These are phyloP conservation scores for Mucor irregularis DNA, from an alignment of 371 early-diverging fungal genomes.

Conservation along the genomic window DNA sequence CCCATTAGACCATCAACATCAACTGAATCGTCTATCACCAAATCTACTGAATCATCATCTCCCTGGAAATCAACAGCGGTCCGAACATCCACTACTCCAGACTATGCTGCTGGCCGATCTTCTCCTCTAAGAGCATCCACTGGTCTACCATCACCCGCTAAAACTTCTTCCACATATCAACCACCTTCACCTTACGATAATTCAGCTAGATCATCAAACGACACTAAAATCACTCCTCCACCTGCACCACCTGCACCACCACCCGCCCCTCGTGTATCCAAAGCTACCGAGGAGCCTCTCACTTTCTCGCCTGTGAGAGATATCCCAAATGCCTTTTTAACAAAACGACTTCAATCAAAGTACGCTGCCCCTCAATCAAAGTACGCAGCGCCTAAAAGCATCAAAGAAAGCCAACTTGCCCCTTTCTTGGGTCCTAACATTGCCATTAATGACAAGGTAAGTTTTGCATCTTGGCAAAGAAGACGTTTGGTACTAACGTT, in stretches of 20 bases:
- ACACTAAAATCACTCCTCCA: too few species aligned
- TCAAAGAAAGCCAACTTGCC: background rate
- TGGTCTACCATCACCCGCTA: background rate
- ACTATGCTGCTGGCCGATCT: background rate
- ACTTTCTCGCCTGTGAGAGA: background rate
- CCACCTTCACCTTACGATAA: too few species aligned
- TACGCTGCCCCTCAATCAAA: too few species aligned
- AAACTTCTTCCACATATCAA: too few species aligned
- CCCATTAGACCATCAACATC: too few species aligned
- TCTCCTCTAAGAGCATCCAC: background rate
- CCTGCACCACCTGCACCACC: background rate
- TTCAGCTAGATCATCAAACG: too few species aligned
- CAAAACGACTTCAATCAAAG: too few species aligned
- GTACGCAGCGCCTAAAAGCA: too few species aligned
- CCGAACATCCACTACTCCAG: background rate
- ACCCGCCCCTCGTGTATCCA: background rate
- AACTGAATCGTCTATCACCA: too few species aligned
- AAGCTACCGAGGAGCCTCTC: background rate
- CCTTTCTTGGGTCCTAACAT: too few species aligned
- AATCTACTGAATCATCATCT: background rate
- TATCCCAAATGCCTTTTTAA: background rate
- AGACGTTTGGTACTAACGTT: background rate
- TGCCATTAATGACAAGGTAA: background rate
- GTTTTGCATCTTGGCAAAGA: background rate
- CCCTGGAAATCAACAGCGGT: background rate